These are phyloP conservation scores for Eucalyptus sp. DNA, from an alignment of 345 rosid species.

Conservation along the genomic window DNA sequence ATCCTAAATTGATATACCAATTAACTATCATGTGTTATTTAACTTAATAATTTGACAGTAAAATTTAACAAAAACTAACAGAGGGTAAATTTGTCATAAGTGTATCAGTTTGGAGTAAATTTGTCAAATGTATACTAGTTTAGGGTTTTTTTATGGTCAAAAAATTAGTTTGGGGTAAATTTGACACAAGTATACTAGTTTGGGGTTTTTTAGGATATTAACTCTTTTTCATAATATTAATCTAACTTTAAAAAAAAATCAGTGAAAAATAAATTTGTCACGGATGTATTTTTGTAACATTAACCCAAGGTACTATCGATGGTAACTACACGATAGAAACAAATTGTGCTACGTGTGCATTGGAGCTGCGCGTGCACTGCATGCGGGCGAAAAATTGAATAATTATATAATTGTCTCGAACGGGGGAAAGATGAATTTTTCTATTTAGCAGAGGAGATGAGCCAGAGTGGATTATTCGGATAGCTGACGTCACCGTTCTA, in stretches of 20 bases:
- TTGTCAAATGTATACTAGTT: too few relatives aligned
- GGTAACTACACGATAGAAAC: neutral
- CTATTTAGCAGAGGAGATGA: neutral
- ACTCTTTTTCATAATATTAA: too few relatives aligned
- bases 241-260: rapidly evolving
- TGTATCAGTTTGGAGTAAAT: too few relatives aligned
- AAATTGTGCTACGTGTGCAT: neutral
- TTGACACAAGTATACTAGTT: too few relatives aligned
- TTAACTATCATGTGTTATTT: too few relatives aligned
- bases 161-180: too few relatives aligned
- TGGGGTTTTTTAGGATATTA: too few relatives aligned
- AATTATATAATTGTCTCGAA: neutral
- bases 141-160: too few relatives aligned
- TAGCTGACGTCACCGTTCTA: neutral
- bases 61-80: too few relatives aligned
- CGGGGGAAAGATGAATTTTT: neutral
- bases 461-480: neutral
- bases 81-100: too few relatives aligned
- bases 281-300: rapidly evolving
- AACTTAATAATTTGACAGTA: too few relatives aligned
- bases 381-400: neutral
- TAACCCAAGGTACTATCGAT: neutral
- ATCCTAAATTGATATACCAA: too few relatives aligned
- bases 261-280: rapidly evolving
- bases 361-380: rapidly evolving